Evolutionary conservation across 495 filamentous ascomycete species (phyloP).

Genomic region (Aspergillus leporis): DNA sequence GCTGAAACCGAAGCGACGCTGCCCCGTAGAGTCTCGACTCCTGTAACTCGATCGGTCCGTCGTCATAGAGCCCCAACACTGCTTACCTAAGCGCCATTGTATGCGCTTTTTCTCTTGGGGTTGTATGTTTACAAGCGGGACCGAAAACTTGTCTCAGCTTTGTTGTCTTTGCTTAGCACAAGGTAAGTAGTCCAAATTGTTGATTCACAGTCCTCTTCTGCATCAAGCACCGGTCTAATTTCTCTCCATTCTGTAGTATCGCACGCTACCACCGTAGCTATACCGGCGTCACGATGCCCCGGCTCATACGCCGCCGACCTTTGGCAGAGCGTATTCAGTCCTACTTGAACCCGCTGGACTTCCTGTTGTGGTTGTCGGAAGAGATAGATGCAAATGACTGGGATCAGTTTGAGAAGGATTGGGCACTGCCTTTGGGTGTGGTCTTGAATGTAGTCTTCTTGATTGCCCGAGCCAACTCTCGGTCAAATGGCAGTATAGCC

Average conservation of each 20-base stretch:
- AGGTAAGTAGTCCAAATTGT: neutral
- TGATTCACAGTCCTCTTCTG: neutral
- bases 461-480: constrained; percentile 75
- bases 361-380: constrained; percentile 84
- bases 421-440: constrained; percentile 73
- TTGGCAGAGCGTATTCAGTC: constrained; percentile 73
- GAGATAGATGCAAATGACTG: constrained; percentile 85
- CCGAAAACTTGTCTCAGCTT: constrained; percentile 9
- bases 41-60: constrained; percentile 3
- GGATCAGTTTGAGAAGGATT: constrained; percentile 73
- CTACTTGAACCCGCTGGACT: constrained; percentile 83
- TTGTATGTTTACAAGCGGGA: constrained; percentile 18
- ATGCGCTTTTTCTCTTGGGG: constrained; percentile 3
- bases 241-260: neutral
- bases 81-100: constrained; percentile 28
- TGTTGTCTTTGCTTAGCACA: neutral
- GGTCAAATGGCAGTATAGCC: constrained; percentile 39
- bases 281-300: constrained; percentile 54
- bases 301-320: constrained; percentile 78
- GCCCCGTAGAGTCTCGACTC: constrained; percentile 12
- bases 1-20: no score
- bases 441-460: constrained; percentile 76
- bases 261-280: neutral
- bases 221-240: neutral
- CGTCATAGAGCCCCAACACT: constrained; percentile 20